Evolutionary conservation across 2,329 filamentous ascomycete genomes (phyloP), one percentile per base, ranked within the genome.

Genomic region (Tolypocladium inflatum): DNA sequence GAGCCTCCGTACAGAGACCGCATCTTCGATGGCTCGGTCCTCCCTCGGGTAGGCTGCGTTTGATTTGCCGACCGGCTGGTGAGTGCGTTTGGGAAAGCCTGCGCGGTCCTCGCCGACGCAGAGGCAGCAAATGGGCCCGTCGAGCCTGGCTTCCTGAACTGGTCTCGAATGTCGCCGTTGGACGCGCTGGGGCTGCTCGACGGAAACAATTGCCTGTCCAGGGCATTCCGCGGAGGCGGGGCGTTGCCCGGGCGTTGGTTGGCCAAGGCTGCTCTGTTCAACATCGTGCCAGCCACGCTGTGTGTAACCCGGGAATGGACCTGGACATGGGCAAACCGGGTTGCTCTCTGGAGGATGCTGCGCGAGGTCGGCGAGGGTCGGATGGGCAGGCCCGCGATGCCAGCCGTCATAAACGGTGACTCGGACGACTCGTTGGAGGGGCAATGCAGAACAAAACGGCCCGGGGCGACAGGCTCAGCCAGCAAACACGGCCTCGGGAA

Each of bases 181-280:
- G 69, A 62, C 33, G 73, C 67, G 50, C 68, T 71, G 15, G 80
- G 79, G 63, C 78, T 84, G 69, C 80, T 85, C 1, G 83, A 84
- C 4, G 81, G 77, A 62, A 85, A 82, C 19, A 81, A 71, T 58
- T 81, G 76, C 67, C 84, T 83, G 5, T 75, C 70, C 50, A 81
- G 67, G 54, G 68, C 63, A 10, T 66, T 62, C 55, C 71, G 71
- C 11, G 69, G 67, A 26, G 66, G 65, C 57, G 71, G 66, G 61
- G 68, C 65, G 57, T 70, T 71, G 59, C 75, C 73, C 70, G 58
- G 52, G 21, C 56, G 57, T 37, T 59, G 58, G 53, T 55, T 15
- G 30, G 15, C 57, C 26, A 39, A 42, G 19, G 61, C 62, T 39
- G 61, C 62, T 39, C 62, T 59, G 50, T 57, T 57, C 23, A 63